Percentiles rank a stretch among this genome's conserved stretches.
phyloP scores from a whole-genome alignment of 208 protist species.

The Trypanosoma brucei region DNA sequence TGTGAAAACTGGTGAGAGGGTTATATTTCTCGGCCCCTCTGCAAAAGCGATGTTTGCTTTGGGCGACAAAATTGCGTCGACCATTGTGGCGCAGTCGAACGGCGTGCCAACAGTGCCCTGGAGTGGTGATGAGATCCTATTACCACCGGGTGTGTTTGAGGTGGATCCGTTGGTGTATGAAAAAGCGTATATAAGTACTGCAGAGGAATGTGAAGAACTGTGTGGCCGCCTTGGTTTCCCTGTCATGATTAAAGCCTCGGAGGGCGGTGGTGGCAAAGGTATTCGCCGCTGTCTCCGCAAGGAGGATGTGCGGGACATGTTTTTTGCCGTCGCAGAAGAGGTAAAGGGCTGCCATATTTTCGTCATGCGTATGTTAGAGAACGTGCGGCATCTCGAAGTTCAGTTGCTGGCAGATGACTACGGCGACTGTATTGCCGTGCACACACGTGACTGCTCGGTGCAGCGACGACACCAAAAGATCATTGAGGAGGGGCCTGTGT shows the following conservation, averaged over 20 bases:
- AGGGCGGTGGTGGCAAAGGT: slow-evolving; percentile 98
- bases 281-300: slow-evolving; percentile 89
- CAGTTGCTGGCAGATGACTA: slow-evolving; percentile 94
- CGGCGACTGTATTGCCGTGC: slow-evolving; percentile 92
- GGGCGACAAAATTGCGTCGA: slow-evolving; percentile 98
- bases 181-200: slow-evolving; percentile 87
- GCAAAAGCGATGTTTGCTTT: slow-evolving; percentile 88
- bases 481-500: slow-evolving; percentile 96
- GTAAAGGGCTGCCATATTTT: slow-evolving; percentile 97
- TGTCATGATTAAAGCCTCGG: slow-evolving; percentile 98
- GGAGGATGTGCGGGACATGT: slow-evolving; percentile 83
- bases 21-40: slow-evolving; percentile 79
- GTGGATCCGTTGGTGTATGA: slow-evolving; percentile 85
- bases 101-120: slow-evolving; percentile 94
- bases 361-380: slow-evolving; percentile 94
- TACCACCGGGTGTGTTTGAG: slow-evolving; percentile 45
- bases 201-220: slow-evolving; percentile 86
- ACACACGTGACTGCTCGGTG: slow-evolving; percentile 97
- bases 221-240: slow-evolving; percentile 93
- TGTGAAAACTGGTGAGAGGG: slow-evolving; percentile 36
- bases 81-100: slow-evolving; percentile 96
- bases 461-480: slow-evolving; percentile 98
- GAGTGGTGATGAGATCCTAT: slow-evolving; percentile 68
- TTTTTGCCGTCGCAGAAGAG: slow-evolving; percentile 90
- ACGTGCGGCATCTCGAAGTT: slow-evolving; percentile 95